These are phyloP conservation scores for Solanum corneliomulleri DNA, from an alignment of 257 asterid species.

Conservation along the genomic window DNA sequence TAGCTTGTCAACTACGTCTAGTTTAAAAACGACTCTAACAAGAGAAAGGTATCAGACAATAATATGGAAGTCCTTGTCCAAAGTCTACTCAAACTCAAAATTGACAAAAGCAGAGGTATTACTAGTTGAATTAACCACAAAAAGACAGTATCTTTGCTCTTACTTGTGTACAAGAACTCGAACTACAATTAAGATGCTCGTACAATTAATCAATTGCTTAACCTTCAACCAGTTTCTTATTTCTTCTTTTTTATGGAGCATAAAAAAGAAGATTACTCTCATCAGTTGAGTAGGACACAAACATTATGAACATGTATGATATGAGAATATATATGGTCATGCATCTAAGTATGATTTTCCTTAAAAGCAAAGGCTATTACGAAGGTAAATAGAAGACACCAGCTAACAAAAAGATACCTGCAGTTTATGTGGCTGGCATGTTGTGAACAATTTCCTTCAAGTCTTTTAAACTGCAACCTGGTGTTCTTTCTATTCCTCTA, in stretches of 20 bases:
- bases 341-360: neutral
- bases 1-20: neutral
- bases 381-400: neutral
- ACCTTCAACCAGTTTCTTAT: neutral
- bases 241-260: neutral
- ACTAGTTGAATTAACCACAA: neutral
- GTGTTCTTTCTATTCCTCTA: conserved; percentile 31
- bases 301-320: neutral
- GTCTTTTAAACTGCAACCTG: conserved; percentile 48
- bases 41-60: neutral
- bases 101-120: neutral
- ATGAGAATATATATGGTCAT: neutral
- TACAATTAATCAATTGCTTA: neutral
- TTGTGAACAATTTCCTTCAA: conserved; percentile 41
- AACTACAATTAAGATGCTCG: neutral
- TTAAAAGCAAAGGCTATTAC: neutral
- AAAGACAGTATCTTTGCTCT: neutral
- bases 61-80: neutral
- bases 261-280: neutral
- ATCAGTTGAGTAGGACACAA: neutral
- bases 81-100: neutral
- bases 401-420: neutral
- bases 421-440: neutral
- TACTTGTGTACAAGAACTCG: neutral
- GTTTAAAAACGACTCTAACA: neutral